Base-by-base conservation (phyloP, 768 basidiomycete species). In the Leccinum obscurum region DNA sequence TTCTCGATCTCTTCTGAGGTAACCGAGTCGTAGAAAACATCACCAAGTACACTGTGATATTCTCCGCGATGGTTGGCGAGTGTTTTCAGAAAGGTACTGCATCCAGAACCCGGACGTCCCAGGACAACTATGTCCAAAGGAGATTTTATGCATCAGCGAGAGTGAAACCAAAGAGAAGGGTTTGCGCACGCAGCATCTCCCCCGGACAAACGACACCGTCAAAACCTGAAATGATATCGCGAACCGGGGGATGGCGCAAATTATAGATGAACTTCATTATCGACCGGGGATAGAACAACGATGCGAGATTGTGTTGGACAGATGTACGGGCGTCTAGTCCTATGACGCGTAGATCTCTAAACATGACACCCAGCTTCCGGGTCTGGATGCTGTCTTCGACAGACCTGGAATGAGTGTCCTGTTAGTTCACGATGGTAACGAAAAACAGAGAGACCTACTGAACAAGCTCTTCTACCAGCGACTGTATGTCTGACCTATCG, bases 161-260 rank as follows among this genome's bases (percentile, higher is more conserved):
- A 13, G 30, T 24, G 55, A 26, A 35, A 54, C 5, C 8, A 6
- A 4, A n/a, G 24, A 41, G 17, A 8, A 6, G 8, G 28, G 28
- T 3, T 78, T 77, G 80, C 79, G 64, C 65, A 85, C 90, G 77
- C 35, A 90, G 79, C 90, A 92, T 90, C 75, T 92, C 88, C 14
- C 88, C 88, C 0, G 87, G 83, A 4, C 82, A 78, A 14, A 90
- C 78, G 2, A 84, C 77, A 9, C 88, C 89, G 46, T 87, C 84
- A 60, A 91, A 86, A 13, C 78, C 81, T 20, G 24, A 24, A 24
- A 24, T 24, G 24, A 24, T 24, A 59, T 80, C 82, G 11, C 85
- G 81, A 8, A 88, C 71, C 3, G 85, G 83, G 3, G 90, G 90
- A 55, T 88, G 86, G 26, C 83, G 24, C 3, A 24, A 24, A 24